phyloP scores from a whole-genome alignment of 2,329 filamentous ascomycete species.

The Sporothrix luriei region DNA sequence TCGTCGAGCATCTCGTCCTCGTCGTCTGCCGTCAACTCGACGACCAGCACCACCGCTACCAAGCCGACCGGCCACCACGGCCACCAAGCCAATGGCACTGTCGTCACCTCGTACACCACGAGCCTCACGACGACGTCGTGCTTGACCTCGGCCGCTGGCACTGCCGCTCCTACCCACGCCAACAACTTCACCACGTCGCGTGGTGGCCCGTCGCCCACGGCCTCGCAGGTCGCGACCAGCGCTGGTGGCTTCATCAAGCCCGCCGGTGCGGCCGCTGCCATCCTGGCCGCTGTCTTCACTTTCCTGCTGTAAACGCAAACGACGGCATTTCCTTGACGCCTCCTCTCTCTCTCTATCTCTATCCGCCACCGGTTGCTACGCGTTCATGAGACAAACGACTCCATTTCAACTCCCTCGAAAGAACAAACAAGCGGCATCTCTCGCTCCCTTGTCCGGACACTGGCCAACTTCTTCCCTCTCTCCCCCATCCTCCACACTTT shows the following conservation, averaged over 20 bases:
- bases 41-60: slow-evolving; percentile 27
- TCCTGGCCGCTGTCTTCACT: slow-evolving; percentile 42
- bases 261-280: slow-evolving; percentile 39
- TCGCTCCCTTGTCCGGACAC: neutral
- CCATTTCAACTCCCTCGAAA: neutral
- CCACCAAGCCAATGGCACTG: slow-evolving; percentile 31
- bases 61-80: slow-evolving; percentile 5
- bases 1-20: slow-evolving; percentile 38
- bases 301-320: slow-evolving; percentile 34
- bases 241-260: slow-evolving; percentile 42
- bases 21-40: slow-evolving; percentile 32
- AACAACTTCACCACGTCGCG: slow-evolving; percentile 34
- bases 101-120: slow-evolving; percentile 36
- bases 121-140: slow-evolving; percentile 30
- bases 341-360: neutral
- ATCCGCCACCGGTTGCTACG: slow-evolving; percentile 33
- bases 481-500: neutral
- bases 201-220: slow-evolving; percentile 30
- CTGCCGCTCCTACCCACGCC: neutral
- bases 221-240: slow-evolving; percentile 39
- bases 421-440: slow-evolving; percentile 30
- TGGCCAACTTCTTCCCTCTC: neutral
- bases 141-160: slow-evolving; percentile 22
- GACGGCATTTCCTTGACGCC: neutral
- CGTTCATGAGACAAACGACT: slow-evolving; percentile 35